Base-by-base conservation (phyloP, 371 early-diverging fungal genomes). In the Smittium mucronatum region DNA sequence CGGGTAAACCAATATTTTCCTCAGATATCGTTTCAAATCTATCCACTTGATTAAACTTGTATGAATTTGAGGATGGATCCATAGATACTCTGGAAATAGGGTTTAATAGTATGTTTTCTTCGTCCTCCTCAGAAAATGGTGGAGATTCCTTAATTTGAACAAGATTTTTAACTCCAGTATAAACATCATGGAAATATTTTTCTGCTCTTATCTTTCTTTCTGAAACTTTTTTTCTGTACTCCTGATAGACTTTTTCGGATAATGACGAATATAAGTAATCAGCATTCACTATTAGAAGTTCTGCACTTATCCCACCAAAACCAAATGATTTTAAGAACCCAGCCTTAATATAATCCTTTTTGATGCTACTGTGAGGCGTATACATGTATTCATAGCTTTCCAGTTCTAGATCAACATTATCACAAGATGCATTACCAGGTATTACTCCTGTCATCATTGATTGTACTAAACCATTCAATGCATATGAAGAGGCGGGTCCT, bases 401-500 rank as follows among this genome's bases (percentile, higher is more conserved):
- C 75, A 94, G 82, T 2, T 84, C 78, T 61, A 77, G 81, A 72
- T 92, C 93, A 35, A 94, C 87, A 76, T 95, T 94, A 81, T 95
- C 95, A 58, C 91, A 87, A 75, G 94, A 94, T 76, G 93, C 91
- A 83, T 96, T 96, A 59, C 97, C 97, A 17, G 97, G 97, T 36
- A 95, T 81, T 64, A 93, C 77, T 75, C 95, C 93, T 32, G 90
- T 88, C 73, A 89, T 86, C 69, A 96, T 80, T 66, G 85, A 80
- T 78, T 96, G 95, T 63, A 96, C 79, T 68, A 90, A 84, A 73
- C 96, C 93, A 83, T 94, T 95, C 72, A 94, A 86, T 94, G 93
- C 94, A 93, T 93, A 95, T 2, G 93, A 91, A 61, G 94, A 95
- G 60, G 97, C 95, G 57, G 96, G 91, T 70, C 93, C 95, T 89